Conservation (phyloP, 208 protist genomes). For the Jaenimonas drosophilae region DNA sequence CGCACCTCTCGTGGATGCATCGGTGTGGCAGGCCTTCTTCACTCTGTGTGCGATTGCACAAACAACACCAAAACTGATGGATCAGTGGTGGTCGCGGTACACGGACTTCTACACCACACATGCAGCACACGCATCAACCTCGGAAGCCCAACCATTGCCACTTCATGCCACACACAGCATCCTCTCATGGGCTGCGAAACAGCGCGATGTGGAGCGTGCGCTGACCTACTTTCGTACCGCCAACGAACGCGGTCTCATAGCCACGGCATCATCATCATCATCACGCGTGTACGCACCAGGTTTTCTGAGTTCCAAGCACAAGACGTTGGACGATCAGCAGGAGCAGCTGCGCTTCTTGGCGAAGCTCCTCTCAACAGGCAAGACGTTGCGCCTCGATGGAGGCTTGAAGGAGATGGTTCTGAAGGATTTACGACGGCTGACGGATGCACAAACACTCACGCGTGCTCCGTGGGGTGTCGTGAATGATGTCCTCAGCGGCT, state of each 20-base stretch:
- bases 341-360: constrained; percentile 57
- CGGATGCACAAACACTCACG: constrained; percentile 23
- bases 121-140: neutral
- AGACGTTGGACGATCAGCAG: constrained; percentile 18
- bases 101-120: constrained; percentile 10
- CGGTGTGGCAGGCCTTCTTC: constrained; percentile 55
- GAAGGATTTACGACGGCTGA: constrained; percentile 55
- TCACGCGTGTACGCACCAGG: no score
- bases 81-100: constrained; percentile 66
- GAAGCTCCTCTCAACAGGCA: constrained; percentile 63
- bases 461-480: constrained; percentile 61
- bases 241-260: constrained; percentile 31
- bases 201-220: constrained; percentile 53
- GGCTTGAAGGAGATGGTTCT: constrained; percentile 55
- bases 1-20: no score
- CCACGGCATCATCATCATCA: neutral
- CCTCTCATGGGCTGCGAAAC: constrained; percentile 50
- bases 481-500: constrained; percentile 67
- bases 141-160: constrained; percentile 16
- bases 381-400: constrained; percentile 64
- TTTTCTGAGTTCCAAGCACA: constrained; percentile 12
- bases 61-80: constrained; percentile 57
- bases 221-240: constrained; percentile 46
- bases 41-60: constrained; percentile 30
- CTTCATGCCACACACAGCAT: constrained; percentile 44